Evolutionary conservation across 2,329 filamentous ascomycete genomes (phyloP).

Genomic region (Diplocarpon mali): DNA sequence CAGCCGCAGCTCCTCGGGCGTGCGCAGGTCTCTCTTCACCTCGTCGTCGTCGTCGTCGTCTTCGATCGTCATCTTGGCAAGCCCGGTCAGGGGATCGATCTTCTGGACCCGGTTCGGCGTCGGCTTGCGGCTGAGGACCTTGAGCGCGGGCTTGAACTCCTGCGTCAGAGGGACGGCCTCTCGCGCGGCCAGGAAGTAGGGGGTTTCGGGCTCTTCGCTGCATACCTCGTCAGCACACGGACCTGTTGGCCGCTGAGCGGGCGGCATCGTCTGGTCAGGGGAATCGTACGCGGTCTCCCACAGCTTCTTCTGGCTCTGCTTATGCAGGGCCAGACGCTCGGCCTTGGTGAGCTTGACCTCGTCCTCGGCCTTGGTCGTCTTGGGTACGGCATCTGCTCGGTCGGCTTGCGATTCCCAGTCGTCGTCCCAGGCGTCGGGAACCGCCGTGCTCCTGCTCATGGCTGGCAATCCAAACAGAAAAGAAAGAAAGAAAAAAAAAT

Average conservation of each 20-base stretch:
- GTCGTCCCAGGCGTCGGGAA: constrained; percentile 76
- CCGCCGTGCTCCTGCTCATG: constrained; percentile 31
- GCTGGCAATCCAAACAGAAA: too few species aligned
- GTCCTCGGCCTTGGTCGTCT: constrained; percentile 14
- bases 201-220: constrained; percentile 57
- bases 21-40: constrained; percentile 52
- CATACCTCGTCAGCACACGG: not conserved
- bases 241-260: too few species aligned
- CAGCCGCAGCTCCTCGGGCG: constrained; percentile 64
- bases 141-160: constrained; percentile 73
- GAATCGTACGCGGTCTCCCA: constrained; percentile 74
- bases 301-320: constrained; percentile 70
- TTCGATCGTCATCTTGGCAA: constrained; percentile 35
- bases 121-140: constrained; percentile 76
- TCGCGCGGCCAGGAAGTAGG: constrained; percentile 62
- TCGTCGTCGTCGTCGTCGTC: constrained; percentile 60
- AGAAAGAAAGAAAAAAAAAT: too few species aligned
- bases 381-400: constrained; percentile 28
- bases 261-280: too few species aligned
- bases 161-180: constrained; percentile 50
- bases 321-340: constrained; percentile 69
- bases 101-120: constrained; percentile 46
- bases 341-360: constrained; percentile 49
- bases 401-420: constrained; percentile 81
- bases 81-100: constrained; percentile 41